Evolutionary conservation across 495 filamentous ascomycete genomes (phyloP), one percentile per base, ranked within the genome.

Genomic region (Hypoxylon rickii): DNA sequence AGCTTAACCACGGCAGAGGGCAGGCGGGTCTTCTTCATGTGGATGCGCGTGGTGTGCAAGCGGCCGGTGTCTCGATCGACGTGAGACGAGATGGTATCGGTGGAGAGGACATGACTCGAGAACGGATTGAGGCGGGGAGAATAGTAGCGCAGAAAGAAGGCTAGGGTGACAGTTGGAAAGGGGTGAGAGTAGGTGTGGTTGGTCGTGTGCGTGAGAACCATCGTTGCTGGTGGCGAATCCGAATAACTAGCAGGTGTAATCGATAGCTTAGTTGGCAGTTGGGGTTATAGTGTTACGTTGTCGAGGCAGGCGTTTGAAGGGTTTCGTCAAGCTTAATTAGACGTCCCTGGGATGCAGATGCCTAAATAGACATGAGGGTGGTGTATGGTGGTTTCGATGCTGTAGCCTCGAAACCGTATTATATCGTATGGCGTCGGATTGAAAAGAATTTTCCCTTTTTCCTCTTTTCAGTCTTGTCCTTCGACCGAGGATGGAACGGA

Each of bases 91-190:
- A 99, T 92, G 66, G 94, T 94, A 76, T 99, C 94, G 71, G 92
- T 96, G 32, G 89, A 95, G 56, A 96, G 83, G 52, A 99, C 94
- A 80, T 99, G 94, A 61, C 82, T 89, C 54, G 89, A 87, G 74
- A 96, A 97, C 8, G 94, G 94, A 71, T 99, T 99, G 12, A 79
- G 70, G 47, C 76, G 72, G 18, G 77, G 76, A 15, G 75, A 77
- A 59, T 94, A 95, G 72, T 99, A 99, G 32, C 94, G 92, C 44
- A 99, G 89, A 80, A 97, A 97, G 82, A 96, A 99, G 74, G 94
- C 94, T 57, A 99, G 87, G 7, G 92, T 92, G 33, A 99, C 94
- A 61, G 79, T 77, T 54, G 91, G 86, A 73, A 94, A 95, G 62
- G 89, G 86, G 73, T 96, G 96, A 72, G 89, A 85, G 77, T 97